phyloP scores from a whole-genome alignment of 2,329 filamentous ascomycete species.

The Paracorniculantispora psalliotae region DNA sequence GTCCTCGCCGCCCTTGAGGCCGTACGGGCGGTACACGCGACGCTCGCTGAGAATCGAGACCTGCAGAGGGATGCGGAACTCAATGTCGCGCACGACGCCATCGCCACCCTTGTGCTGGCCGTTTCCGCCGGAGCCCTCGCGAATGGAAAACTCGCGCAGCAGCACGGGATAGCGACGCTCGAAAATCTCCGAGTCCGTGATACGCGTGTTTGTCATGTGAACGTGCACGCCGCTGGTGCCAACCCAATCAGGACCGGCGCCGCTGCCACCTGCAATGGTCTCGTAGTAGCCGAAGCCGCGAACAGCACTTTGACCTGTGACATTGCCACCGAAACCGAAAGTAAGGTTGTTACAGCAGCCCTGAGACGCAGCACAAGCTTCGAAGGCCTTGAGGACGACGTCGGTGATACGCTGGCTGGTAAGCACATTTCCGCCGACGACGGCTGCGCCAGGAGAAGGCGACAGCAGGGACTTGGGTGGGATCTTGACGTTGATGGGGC shows the following conservation, averaged over 20 bases:
- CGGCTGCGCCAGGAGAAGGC: conserved; percentile 70
- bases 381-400: conserved; percentile 62
- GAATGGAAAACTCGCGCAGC: conserved; percentile 63
- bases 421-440: conserved; percentile 74
- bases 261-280: conserved; percentile 60
- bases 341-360: conserved; percentile 82
- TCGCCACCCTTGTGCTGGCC: conserved; percentile 68
- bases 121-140: conserved; percentile 56
- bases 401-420: conserved; percentile 41
- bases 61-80: conserved; percentile 72
- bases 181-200: conserved; percentile 50
- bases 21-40: conserved; percentile 72
- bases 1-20: conserved; percentile 76
- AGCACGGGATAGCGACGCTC: conserved; percentile 62
- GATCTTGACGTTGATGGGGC: conserved; percentile 69
- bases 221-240: conserved; percentile 41
- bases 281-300: conserved; percentile 51
- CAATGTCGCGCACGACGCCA: conserved; percentile 71
- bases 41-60: conserved; percentile 74
- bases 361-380: conserved; percentile 72
- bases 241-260: conserved; percentile 56
- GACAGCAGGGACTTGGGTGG: conserved; percentile 68
- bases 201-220: conserved; percentile 73
- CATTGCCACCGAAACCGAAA: conserved; percentile 62
- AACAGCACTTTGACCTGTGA: conserved; percentile 31